A percentile compares a stretch with the other conserved stretches of the same genome.
Conservation (phyloP, 495 filamentous ascomycete species). For the Ramalina intermedia region DNA sequence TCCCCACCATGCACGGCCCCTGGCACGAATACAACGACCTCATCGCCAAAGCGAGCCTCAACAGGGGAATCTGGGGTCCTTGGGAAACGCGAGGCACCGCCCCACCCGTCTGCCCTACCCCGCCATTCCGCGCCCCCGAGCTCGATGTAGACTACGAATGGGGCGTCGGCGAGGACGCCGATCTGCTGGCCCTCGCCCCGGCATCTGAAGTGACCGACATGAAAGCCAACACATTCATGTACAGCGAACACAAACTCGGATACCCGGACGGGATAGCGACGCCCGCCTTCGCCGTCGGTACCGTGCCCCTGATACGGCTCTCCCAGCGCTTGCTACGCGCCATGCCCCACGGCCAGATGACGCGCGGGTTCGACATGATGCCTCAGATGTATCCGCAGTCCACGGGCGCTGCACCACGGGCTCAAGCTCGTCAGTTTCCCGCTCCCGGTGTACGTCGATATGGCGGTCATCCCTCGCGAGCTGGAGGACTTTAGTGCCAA, state of each 20-base stretch:
- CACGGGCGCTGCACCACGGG: conserved; percentile 51
- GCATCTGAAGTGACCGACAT: conserved; percentile 42
- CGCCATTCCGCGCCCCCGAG: conserved; percentile 21
- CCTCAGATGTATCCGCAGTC: conserved; percentile 60
- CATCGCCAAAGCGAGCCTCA: not conserved
- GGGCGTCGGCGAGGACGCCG: conserved; percentile 65
- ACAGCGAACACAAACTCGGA: conserved; percentile 31
- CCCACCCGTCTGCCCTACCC: not conserved
- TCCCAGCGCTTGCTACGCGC: conserved; percentile 45
- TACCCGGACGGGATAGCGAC: not conserved
- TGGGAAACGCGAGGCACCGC: not conserved
- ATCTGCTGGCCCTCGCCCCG: conserved; percentile 55
- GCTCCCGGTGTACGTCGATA: conserved; percentile 56
- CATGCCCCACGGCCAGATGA: conserved; percentile 51
- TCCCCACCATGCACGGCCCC: conserved; percentile 41
- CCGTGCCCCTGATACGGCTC: conserved; percentile 34
- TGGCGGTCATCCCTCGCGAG: conserved; percentile 39
- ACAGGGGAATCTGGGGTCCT: conserved; percentile 2
- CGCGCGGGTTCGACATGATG: conserved; percentile 44
- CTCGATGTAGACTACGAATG: conserved; percentile 47
- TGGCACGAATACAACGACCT: conserved; percentile 32
- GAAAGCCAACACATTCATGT: not conserved
- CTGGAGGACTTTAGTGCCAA: conserved; percentile 50
- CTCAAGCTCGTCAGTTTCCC: conserved; percentile 55
- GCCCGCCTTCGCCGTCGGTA: not conserved